Percentiles rank a stretch among this genome's conserved stretches.
These are phyloP conservation scores for Barnettozyma pratensis DNA, from an alignment of 805 yeast genomes.

Conservation along the genomic window DNA sequence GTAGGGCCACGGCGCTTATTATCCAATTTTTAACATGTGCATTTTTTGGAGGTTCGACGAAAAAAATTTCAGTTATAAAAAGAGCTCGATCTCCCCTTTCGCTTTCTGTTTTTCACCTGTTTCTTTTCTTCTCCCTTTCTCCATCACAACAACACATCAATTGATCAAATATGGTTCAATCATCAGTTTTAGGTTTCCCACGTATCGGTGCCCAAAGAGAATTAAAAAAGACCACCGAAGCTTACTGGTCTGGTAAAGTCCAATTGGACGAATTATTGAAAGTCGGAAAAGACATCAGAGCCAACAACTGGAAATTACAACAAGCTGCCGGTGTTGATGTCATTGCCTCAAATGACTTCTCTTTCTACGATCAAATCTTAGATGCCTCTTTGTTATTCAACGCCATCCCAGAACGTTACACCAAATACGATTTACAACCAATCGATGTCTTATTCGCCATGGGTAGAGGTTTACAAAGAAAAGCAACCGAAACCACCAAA, in stretches of 20 bases:
- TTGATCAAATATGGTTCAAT: slow-evolving; percentile 69
- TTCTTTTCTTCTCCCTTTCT: neutral
- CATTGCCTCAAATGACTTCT: slow-evolving; percentile 97
- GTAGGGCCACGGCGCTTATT: neutral
- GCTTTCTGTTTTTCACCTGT: neutral
- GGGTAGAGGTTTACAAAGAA: slow-evolving; percentile 99
- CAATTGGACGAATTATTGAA: slow-evolving; percentile 80
- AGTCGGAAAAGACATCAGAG: slow-evolving; percentile 94
- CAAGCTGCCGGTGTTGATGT: slow-evolving; percentile 94
- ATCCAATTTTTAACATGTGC: slow-evolving; percentile 1
- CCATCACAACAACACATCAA: neutral
- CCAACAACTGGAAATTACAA: slow-evolving; percentile 96
- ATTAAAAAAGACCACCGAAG: slow-evolving; percentile 97
- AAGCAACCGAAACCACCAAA: slow-evolving; percentile 77
- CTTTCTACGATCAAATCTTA: slow-evolving; percentile 95
- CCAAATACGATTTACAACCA: slow-evolving; percentile 82
- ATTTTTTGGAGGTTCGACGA: neutral
- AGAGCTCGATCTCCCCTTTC: neutral
- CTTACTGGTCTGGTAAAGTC: slow-evolving; percentile 97
- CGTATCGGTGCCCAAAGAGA: slow-evolving; percentile 99
- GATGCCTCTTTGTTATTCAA: slow-evolving; percentile 91
- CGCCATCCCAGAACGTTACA: slow-evolving; percentile 94
- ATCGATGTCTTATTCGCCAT: slow-evolving; percentile 94
- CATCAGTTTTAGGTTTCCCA: slow-evolving; percentile 99
- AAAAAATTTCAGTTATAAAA: slow-evolving; percentile 3